Evolutionary conservation across 164 flowering plant species (phyloP).

Genomic region (Sextonia rubra): DNA sequence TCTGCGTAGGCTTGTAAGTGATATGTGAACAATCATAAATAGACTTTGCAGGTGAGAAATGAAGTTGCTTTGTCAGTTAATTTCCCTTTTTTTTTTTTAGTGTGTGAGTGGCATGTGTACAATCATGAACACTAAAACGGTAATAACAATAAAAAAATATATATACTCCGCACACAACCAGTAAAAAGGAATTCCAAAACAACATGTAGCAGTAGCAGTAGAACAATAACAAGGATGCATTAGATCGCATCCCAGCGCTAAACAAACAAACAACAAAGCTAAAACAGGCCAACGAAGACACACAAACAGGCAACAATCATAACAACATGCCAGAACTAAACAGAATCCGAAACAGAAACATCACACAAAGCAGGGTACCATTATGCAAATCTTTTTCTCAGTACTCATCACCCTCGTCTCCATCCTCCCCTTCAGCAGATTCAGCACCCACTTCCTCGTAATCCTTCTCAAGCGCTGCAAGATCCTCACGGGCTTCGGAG

Average conservation of each 20-base stretch:
- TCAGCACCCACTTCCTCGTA: conserved; percentile 68
- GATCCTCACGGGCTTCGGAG: conserved; percentile 61
- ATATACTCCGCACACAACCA: too few relatives aligned
- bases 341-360: neutral
- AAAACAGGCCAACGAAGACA: neutral
- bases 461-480: conserved; percentile 62
- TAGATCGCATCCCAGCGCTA: neutral
- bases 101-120: too few relatives aligned
- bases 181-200: too few relatives aligned
- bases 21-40: too few relatives aligned
- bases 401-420: conserved; percentile 47
- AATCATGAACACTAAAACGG: too few relatives aligned
- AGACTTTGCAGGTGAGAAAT: too few relatives aligned
- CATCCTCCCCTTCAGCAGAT: conserved; percentile 53
- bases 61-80: too few relatives aligned
- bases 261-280: neutral
- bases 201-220: too few relatives aligned
- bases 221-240: neutral
- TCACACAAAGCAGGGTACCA: neutral
- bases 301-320: neutral
- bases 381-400: conserved; percentile 11
- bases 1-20: too few relatives aligned
- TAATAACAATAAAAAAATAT: too few relatives aligned
- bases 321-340: neutral
- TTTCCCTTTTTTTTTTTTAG: too few relatives aligned